phyloP scores from a whole-genome alignment of 2,329 filamentous ascomycete genomes.

The Colletotrichum gigasporum region DNA sequence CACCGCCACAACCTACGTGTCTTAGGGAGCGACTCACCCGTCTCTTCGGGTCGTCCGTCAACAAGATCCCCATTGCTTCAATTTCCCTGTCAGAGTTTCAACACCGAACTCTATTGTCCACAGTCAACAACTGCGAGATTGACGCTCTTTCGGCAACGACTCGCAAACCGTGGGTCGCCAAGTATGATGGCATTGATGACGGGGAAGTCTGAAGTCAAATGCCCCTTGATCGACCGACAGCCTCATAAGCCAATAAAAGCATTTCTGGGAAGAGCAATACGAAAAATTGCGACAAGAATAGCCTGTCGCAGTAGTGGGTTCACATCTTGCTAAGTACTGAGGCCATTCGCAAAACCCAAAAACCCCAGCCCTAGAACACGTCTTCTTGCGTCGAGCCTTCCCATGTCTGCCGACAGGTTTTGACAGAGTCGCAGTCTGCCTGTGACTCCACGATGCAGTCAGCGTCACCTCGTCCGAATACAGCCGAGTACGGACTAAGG shows the following conservation, averaged over 20 bases:
- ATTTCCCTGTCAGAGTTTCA: slow-evolving; percentile 28
- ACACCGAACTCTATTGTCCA: slow-evolving; percentile 22
- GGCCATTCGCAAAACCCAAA: slow-evolving; percentile 7
- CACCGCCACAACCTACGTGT: background rate
- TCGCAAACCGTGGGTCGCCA: slow-evolving; percentile 2
- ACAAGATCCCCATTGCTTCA: slow-evolving; percentile 18
- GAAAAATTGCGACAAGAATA: slow-evolving; percentile 11
- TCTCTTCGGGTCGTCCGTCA: slow-evolving; percentile 20
- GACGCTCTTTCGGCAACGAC: background rate
- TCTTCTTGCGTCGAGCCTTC: background rate
- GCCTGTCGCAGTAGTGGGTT: background rate
- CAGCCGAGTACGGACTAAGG: slow-evolving; percentile 4
- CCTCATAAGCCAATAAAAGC: slow-evolving; percentile 13
- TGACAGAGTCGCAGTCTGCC: background rate
- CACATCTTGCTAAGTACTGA: background rate
- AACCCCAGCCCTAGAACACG: background rate
- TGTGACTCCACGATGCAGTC: slow-evolving; percentile 19
- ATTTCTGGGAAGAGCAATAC: background rate
- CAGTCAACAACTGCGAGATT: background rate
- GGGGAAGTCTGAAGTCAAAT: slow-evolving; percentile 1
- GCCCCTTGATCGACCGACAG: slow-evolving; percentile 3
- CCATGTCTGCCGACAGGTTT: background rate
- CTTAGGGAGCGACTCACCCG: background rate
- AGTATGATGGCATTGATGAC: slow-evolving; percentile 7
- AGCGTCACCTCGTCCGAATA: slow-evolving; percentile 7